phyloP scores from a whole-genome alignment of 805 yeast genomes.

The Myxozyma neotropica region DNA sequence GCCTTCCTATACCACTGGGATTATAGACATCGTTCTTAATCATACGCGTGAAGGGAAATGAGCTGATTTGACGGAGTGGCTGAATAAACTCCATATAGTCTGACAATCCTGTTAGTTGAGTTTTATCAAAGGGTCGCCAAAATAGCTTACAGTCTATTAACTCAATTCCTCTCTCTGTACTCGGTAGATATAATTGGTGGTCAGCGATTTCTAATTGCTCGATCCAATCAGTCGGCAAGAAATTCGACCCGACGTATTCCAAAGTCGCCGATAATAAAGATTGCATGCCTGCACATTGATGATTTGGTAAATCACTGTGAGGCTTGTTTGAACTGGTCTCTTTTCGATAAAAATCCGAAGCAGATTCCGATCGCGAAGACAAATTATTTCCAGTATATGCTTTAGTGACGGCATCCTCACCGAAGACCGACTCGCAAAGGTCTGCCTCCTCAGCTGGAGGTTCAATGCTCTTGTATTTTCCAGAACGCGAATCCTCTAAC shows the following conservation, averaged over 20 bases:
- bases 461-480: neutral
- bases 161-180: neutral
- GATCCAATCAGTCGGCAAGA: conserved; percentile 17
- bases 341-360: neutral
- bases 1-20: neutral
- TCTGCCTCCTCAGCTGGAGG: no score
- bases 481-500: neutral
- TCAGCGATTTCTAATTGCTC: conserved; percentile 6
- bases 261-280: conserved; percentile 12
- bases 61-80: conserved; percentile 9
- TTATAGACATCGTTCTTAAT: conserved; percentile 12
- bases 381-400: no score
- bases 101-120: neutral
- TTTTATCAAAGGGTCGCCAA: neutral
- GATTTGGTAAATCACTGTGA: no score
- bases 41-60: conserved; percentile 10
- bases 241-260: conserved; percentile 21
- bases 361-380: no score
- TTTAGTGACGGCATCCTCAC: no score
- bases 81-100: conserved; percentile 12
- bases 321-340: neutral
- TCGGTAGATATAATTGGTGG: neutral
- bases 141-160: conserved; percentile 13
- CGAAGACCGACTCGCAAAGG: no score
- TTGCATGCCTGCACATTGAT: conserved; percentile 7